These are phyloP conservation scores for Rugonectria rugulosa DNA, from an alignment of 2,329 filamentous ascomycete genomes.

Conservation along the genomic window DNA sequence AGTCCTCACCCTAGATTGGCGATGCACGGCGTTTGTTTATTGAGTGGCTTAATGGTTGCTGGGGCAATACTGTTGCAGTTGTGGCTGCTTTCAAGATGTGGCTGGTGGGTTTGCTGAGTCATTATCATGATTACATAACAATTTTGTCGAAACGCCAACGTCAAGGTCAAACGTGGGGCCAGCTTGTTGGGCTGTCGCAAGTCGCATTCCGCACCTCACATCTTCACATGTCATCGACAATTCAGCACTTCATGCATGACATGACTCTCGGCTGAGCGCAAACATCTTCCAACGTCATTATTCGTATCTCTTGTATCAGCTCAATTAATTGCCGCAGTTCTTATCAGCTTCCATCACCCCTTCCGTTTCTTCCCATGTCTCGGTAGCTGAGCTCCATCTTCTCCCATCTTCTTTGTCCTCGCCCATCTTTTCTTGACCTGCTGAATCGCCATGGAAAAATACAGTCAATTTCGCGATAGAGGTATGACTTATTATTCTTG, in stretches of 20 bases:
- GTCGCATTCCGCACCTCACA: constrained; percentile 4
- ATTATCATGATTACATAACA: constrained; percentile 3
- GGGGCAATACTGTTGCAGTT: constrained; percentile 16
- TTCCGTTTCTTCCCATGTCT: constrained; percentile 32
- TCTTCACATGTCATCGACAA: constrained; percentile 20
- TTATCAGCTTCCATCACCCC: neutral
- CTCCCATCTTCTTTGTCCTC: constrained; percentile 21
- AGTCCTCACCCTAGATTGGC: constrained; percentile 30
- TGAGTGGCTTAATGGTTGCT: constrained; percentile 24
- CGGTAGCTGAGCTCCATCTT: constrained; percentile 25
- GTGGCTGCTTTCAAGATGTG: constrained; percentile 10
- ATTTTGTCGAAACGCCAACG: neutral
- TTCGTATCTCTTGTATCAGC: neutral
- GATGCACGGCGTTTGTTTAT: constrained; percentile 39
- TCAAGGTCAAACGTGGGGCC: constrained; percentile 21
- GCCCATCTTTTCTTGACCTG: constrained; percentile 4
- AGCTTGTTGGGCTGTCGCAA: constrained; percentile 9
- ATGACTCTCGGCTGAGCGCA: constrained; percentile 1
- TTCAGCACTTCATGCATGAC: constrained; percentile 4
- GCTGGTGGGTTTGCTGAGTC: constrained; percentile 3
- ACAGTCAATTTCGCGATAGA: constrained; percentile 90
- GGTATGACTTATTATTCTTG: constrained; percentile 57
- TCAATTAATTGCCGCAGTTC: constrained; percentile 11
- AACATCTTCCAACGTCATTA: constrained; percentile 2
- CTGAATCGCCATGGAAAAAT: constrained; percentile 79